Evolutionary conservation across 768 basidiomycete species (phyloP).

Genomic region (Crucibulum laeve): DNA sequence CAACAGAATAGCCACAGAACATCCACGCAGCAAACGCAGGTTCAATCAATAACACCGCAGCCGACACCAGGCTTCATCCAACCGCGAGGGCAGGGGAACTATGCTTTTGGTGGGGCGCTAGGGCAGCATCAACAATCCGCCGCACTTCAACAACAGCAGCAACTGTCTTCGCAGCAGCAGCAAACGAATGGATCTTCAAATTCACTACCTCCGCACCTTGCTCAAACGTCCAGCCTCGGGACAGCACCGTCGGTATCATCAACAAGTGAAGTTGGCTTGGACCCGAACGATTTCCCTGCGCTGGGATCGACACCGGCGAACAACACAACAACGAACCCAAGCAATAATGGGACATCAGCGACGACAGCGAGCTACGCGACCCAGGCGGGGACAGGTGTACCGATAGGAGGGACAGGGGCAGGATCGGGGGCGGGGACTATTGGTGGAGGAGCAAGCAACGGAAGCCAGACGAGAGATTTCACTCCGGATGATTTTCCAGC

Average conservation of each 20-base stretch:
- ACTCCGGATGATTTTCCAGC: conserved; percentile 91
- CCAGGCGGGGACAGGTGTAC: conserved; percentile 69
- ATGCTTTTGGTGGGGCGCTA: conserved; percentile 61
- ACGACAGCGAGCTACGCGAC: conserved; percentile 73
- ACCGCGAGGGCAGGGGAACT: conserved; percentile 56
- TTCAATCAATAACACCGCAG: conserved; percentile 52
- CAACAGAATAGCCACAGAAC: conserved; percentile 60
- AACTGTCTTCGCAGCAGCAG: conserved; percentile 36
- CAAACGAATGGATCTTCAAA: conserved; percentile 50
- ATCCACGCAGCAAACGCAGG: conserved; percentile 46
- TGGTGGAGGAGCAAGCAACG: conserved; percentile 27
- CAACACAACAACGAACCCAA: conserved; percentile 32
- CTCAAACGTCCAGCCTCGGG: conserved; percentile 45
- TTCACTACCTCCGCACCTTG: conserved; percentile 51
- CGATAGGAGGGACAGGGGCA: conserved; percentile 34
- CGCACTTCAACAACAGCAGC: conserved; percentile 38
- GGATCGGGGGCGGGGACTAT: conserved; percentile 32
- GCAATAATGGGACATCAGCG: conserved; percentile 29
- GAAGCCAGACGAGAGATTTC: conserved; percentile 57
- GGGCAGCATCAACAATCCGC: conserved; percentile 44
- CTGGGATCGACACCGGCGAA: conserved; percentile 61
- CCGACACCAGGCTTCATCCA: conserved; percentile 61
- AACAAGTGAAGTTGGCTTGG: conserved; percentile 71
- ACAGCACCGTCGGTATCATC: conserved; percentile 60
- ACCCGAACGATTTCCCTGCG: conserved; percentile 87